phyloP scores from a whole-genome alignment of 306 rosid species.

The Senna siamea region DNA sequence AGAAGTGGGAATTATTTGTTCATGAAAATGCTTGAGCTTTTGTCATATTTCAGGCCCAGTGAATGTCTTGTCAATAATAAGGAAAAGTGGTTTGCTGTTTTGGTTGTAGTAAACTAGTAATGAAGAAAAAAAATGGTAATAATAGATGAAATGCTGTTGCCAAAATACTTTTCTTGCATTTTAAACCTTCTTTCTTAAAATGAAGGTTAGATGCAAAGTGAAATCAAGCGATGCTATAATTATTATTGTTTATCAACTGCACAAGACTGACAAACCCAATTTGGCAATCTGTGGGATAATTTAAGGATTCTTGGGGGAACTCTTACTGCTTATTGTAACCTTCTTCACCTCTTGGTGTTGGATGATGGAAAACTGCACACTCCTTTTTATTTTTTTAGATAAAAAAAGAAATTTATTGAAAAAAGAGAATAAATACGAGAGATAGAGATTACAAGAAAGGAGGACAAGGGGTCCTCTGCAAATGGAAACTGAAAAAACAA shows the following conservation, averaged over 20 bases:
- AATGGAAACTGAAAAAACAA: no score
- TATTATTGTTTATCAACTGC: background rate
- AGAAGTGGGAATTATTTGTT: background rate
- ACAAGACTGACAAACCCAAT: background rate
- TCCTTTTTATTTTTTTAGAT: background rate
- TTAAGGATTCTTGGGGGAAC: background rate
- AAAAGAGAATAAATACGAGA: no score
- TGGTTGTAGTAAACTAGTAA: background rate
- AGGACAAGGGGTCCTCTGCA: no score
- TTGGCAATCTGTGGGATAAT: background rate
- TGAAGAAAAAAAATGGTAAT: background rate
- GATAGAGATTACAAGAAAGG: no score
- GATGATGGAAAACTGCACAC: background rate
- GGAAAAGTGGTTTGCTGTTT: background rate
- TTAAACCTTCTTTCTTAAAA: background rate
- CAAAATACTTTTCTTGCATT: background rate
- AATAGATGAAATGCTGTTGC: background rate
- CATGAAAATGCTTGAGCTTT: background rate
- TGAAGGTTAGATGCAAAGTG: background rate
- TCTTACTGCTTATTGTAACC: background rate
- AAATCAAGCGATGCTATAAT: background rate
- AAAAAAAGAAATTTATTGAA: no score
- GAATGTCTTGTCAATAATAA: background rate
- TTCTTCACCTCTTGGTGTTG: background rate
- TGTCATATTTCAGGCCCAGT: background rate